phyloP scores from a whole-genome alignment of 177 flowering plant genomes.

The Vitis hybrid region DNA sequence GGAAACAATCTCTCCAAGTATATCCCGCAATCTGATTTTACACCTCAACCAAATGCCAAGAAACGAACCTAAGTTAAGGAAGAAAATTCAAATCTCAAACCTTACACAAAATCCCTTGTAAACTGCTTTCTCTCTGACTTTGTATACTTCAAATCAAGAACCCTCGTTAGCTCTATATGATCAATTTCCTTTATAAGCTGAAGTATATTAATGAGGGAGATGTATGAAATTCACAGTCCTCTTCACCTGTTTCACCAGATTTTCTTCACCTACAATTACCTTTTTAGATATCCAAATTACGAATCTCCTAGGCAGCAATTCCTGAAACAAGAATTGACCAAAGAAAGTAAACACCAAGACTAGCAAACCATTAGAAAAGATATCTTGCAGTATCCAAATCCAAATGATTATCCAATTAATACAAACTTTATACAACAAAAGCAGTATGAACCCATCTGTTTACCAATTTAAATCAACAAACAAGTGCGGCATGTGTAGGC shows the following conservation, averaged over 20 bases:
- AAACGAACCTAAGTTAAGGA: slow-evolving; percentile 41
- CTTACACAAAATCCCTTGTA: slow-evolving; percentile 46
- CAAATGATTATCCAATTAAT: not conserved
- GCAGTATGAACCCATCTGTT: too few relatives aligned
- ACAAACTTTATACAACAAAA: too few relatives aligned
- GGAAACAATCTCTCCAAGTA: slow-evolving; percentile 41
- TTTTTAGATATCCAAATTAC: slow-evolving; percentile 28
- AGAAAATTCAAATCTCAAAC: slow-evolving; percentile 43
- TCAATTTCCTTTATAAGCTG: slow-evolving; percentile 33
- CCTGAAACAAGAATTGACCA: slow-evolving; percentile 40
- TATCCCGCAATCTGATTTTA: slow-evolving; percentile 68
- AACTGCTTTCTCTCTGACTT: slow-evolving; percentile 37
- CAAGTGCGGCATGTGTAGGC: too few relatives aligned
- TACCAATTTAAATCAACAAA: too few relatives aligned
- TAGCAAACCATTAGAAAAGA: not conserved
- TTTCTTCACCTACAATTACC: slow-evolving; percentile 50
- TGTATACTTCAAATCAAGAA: slow-evolving; percentile 37
- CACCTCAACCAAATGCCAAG: slow-evolving; percentile 66
- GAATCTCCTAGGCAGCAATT: slow-evolving; percentile 66
- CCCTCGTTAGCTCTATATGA: slow-evolving; percentile 51
- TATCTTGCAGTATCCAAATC: not conserved
- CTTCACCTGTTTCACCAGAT: slow-evolving; percentile 33
- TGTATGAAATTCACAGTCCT: slow-evolving; percentile 39
- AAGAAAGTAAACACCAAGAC: slow-evolving; percentile 9
- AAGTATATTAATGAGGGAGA: slow-evolving; percentile 30